These are phyloP conservation scores for Curvularia spicifera DNA, from an alignment of 2,329 filamentous ascomycete species.

Conservation along the genomic window DNA sequence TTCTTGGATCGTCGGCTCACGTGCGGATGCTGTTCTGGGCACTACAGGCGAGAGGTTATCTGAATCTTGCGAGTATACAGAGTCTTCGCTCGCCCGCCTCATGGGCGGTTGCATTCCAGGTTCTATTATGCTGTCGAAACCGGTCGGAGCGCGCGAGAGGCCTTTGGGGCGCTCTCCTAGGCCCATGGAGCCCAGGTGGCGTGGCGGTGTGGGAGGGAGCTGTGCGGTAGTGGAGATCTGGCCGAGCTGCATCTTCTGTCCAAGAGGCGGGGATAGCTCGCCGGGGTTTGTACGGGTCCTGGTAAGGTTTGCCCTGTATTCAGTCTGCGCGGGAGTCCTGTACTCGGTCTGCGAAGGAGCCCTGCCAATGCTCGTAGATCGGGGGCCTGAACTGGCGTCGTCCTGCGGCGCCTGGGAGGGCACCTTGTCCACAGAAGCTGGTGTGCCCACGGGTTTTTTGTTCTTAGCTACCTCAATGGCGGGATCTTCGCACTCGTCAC, in stretches of 20 bases:
- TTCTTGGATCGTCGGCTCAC: conserved; percentile 45
- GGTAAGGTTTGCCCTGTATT: conserved; percentile 41
- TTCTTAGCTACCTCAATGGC: conserved; percentile 72
- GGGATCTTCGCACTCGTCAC: conserved; percentile 80
- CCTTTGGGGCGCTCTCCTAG: conserved; percentile 42
- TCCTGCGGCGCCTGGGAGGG: conserved; percentile 37
- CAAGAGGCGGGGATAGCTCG: conserved; percentile 47
- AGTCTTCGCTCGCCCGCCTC: conserved; percentile 41
- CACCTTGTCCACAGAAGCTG: conserved; percentile 22
- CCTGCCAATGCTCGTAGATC: conserved; percentile 37
- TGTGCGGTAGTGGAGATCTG: conserved; percentile 43
- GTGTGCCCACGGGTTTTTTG: conserved; percentile 50
- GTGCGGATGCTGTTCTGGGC: conserved; percentile 31
- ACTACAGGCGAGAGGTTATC: conserved; percentile 35
- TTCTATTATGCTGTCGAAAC: conserved; percentile 38
- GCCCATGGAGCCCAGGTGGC: conserved; percentile 44
- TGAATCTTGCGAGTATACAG: conserved; percentile 42
- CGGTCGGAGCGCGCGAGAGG: conserved; percentile 43
- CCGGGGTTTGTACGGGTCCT: conserved; percentile 43
- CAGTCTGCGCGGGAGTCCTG: conserved; percentile 37
- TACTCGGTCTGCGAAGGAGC: conserved; percentile 34
- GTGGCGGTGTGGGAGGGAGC: conserved; percentile 36
- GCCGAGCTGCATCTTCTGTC: conserved; percentile 47
- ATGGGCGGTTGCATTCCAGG: conserved; percentile 1
- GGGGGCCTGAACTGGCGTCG: conserved; percentile 38